Evolutionary conservation across 352 stramenopile species (phyloP).

Genomic region (Phytophthora podocarpi): DNA sequence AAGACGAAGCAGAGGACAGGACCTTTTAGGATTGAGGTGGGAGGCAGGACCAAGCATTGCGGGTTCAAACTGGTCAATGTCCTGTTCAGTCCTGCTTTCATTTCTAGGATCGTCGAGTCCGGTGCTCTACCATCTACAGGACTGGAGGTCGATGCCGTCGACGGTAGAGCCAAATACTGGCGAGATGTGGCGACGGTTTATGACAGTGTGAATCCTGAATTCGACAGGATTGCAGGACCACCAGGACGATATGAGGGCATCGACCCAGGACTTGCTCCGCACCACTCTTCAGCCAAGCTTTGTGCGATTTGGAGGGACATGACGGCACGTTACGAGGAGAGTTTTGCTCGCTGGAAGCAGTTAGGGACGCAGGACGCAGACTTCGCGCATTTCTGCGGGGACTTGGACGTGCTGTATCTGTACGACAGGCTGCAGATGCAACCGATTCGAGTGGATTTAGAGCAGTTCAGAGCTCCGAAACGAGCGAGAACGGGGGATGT

Average conservation of each 20-base stretch:
- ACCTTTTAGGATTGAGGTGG: background rate
- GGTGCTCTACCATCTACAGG: constrained; percentile 18
- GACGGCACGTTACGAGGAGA: constrained; percentile 8
- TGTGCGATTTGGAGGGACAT: constrained; percentile 20
- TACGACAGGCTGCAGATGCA: constrained; percentile 15
- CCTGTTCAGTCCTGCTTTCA: constrained; percentile 19
- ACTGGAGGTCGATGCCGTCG: background rate
- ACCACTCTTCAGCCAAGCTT: constrained; percentile 6
- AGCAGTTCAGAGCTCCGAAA: constrained; percentile 2
- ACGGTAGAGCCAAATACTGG: constrained; percentile 20
- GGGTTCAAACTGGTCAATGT: constrained; percentile 19
- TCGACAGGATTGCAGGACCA: constrained; percentile 7
- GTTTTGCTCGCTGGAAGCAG: constrained; percentile 21
- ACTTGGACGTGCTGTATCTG: constrained; percentile 18
- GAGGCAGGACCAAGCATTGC: constrained; percentile 19
- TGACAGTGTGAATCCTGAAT: background rate
- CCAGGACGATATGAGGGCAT: constrained; percentile 22
- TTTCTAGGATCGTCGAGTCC: constrained; percentile 8
- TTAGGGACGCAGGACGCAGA: constrained; percentile 7
- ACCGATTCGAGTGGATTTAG: constrained; percentile 6
- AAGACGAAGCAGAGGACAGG: constrained; percentile 6
- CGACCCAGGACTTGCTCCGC: constrained; percentile 3
- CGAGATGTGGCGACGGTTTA: constrained; percentile 16
- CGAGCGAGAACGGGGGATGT: background rate
- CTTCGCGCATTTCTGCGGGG: constrained; percentile 16